Evolutionary conservation across 2,329 filamentous ascomycete genomes (phyloP), one percentile per base, ranked within the genome.

Genomic region (Coniochaeta pulveracea): DNA sequence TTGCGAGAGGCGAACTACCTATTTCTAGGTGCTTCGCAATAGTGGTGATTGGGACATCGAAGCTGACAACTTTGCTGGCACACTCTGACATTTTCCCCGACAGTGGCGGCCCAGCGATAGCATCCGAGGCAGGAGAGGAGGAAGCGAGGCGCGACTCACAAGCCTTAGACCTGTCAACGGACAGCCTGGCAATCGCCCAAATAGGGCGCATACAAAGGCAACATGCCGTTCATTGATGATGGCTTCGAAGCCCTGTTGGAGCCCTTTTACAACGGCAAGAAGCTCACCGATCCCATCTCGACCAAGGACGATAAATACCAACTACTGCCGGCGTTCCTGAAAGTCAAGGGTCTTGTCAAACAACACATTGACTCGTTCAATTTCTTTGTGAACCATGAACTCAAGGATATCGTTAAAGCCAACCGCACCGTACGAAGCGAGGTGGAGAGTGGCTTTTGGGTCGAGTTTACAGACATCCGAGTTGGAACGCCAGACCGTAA

Each of bases 341-440:
- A 95, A 58, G 88, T 95, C 48, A 98, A 98, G 60, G 88, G 73
- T 70, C 45, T 46, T 19, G 60, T 47, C 39, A 37, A 35, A 23
- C 6, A 39, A 15, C 88, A 95, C 56, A 89, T 94, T 51, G 93
- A 98, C 63, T 96, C 91, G 16, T 98, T 93, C 69, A 95, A 98
- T 61, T 94, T 91, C 61, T 96, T 98, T 48, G 82, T 95, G 44
- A 85, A 98, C 47, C 82, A 93, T 36, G 88, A 96, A 53, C 78
- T 98, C 55, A 94, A 94, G 61, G 88, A 95, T 48, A 98, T 98
- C 46, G 81, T 98, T 44, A 79, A 85, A 52, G 84, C 89, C 33
- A 96, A 95, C 54, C 78, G 81, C 31, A 80, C 77, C 25, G 83
- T 98, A 42, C 76, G 82, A 44, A 94, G 88, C 57, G 89, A 96